These are phyloP conservation scores for Fusarium foetens DNA, from an alignment of 2,329 filamentous ascomycete species.

Conservation along the genomic window DNA sequence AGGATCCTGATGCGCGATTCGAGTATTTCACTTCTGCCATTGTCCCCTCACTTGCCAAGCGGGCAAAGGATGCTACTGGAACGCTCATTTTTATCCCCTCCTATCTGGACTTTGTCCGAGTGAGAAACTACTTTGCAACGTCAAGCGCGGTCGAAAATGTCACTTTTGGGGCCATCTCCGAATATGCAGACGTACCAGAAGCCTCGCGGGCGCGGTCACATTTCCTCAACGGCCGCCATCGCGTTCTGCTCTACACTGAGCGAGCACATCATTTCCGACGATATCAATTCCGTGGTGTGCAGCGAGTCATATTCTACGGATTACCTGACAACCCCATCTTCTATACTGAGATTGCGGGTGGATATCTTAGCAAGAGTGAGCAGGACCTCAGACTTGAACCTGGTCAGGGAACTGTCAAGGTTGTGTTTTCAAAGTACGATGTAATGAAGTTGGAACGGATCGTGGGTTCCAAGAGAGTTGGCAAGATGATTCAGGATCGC, in stretches of 20 bases:
- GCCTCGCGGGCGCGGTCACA: constrained; percentile 86
- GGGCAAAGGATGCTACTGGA: constrained; percentile 71
- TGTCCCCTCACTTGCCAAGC: constrained; percentile 77
- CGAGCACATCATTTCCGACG: constrained; percentile 96
- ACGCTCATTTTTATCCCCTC: constrained; percentile 90
- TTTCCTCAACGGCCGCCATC: constrained; percentile 84
- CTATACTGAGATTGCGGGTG: constrained; percentile 79
- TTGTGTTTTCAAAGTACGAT: constrained; percentile 89
- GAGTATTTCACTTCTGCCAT: constrained; percentile 88
- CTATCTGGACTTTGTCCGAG: constrained; percentile 93
- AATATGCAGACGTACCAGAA: constrained; percentile 84
- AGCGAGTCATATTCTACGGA: constrained; percentile 87
- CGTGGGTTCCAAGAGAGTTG: constrained; percentile 82
- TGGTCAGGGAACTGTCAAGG: constrained; percentile 68
- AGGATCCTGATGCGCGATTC: constrained; percentile 89
- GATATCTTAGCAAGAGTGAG: constrained; percentile 70
- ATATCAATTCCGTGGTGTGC: constrained; percentile 84
- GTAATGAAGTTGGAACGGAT: constrained; percentile 87
- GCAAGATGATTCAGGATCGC: constrained; percentile 83
- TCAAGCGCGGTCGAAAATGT: constrained; percentile 65
- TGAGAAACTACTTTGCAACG: constrained; percentile 91
- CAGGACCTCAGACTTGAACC: constrained; percentile 64
- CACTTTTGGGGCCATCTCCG: constrained; percentile 80
- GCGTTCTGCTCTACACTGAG: constrained; percentile 89
- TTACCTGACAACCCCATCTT: constrained; percentile 89